These are phyloP conservation scores for Polytrichum commune DNA, from an alignment of 225 moss, liverwort and hornwort genomes.

Conservation along the genomic window DNA sequence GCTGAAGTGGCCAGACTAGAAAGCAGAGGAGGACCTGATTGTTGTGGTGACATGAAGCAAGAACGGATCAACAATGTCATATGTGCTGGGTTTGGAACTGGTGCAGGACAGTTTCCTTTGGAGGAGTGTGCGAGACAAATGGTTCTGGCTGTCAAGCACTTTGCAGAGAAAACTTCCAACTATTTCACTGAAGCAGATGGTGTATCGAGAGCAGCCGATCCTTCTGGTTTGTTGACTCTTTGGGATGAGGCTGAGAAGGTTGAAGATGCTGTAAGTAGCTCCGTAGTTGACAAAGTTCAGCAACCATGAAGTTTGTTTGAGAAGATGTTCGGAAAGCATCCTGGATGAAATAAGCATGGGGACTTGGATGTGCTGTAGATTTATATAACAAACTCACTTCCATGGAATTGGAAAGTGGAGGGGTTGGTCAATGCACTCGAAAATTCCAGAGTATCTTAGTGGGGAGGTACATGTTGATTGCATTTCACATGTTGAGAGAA, in stretches of 20 bases:
- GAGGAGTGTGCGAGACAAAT: slow-evolving; percentile 50
- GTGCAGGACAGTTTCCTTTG: slow-evolving; percentile 30
- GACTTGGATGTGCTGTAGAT: too few relatives aligned
- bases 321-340: slow-evolving; percentile 14
- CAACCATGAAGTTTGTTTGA: slow-evolving; percentile 18
- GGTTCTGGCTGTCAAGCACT: slow-evolving; percentile 56
- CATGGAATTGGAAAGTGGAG: too few relatives aligned
- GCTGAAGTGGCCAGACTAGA: slow-evolving; percentile 23
- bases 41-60: neutral
- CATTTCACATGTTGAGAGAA: too few relatives aligned
- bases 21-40: slow-evolving; percentile 1
- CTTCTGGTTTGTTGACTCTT: slow-evolving; percentile 34
- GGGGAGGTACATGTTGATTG: too few relatives aligned
- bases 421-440: too few relatives aligned
- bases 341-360: too few relatives aligned
- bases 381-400: too few relatives aligned
- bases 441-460: too few relatives aligned
- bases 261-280: slow-evolving; percentile 43
- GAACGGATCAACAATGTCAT: slow-evolving; percentile 32
- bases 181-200: slow-evolving; percentile 9
- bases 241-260: slow-evolving; percentile 53
- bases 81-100: slow-evolving; percentile 52
- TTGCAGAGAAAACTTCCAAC: slow-evolving; percentile 15
- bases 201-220: neutral
- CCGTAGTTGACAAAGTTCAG: slow-evolving; percentile 14